These are phyloP conservation scores for Zelonia costaricensis DNA, from an alignment of 208 protist species.

Conservation along the genomic window DNA sequence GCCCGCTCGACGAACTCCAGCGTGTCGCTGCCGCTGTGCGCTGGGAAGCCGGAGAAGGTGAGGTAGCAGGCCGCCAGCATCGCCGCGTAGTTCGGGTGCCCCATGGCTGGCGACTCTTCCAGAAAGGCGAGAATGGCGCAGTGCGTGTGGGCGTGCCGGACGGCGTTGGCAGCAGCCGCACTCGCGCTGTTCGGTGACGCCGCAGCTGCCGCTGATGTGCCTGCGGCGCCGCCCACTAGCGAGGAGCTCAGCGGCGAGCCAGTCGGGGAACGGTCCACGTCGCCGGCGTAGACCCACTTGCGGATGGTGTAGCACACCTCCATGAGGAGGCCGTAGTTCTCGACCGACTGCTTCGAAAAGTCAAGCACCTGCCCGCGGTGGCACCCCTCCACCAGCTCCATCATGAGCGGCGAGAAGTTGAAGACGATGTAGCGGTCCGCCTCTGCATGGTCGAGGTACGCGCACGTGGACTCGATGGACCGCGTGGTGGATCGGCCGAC, in stretches of 20 bases:
- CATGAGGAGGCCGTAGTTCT: conserved; percentile 71
- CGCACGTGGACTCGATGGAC: conserved; percentile 48
- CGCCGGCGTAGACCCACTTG: conserved; percentile 57
- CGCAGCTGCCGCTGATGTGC: neutral
- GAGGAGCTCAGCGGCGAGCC: too few relatives aligned
- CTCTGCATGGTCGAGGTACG: conserved; percentile 48
- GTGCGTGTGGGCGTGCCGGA: conserved; percentile 26
- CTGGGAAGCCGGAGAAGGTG: conserved; percentile 62
- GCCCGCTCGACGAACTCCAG: conserved; percentile 65
- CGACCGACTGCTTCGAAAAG: conserved; percentile 71
- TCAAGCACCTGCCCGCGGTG: conserved; percentile 67
- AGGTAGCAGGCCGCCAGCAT: conserved; percentile 81
- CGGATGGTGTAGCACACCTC: conserved; percentile 75
- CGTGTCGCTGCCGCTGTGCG: conserved; percentile 47
- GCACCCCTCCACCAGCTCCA: conserved; percentile 65
- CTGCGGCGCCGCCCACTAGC: neutral
- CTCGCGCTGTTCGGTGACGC: too few relatives aligned
- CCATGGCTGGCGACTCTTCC: conserved; percentile 51
- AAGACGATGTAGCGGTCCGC: conserved; percentile 71
- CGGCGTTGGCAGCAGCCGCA: neutral
- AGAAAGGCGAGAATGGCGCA: conserved; percentile 70
- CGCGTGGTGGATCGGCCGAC: conserved; percentile 43
- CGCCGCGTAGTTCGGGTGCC: conserved; percentile 69
- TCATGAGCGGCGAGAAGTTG: conserved; percentile 82
- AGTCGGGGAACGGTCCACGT: too few relatives aligned